phyloP scores from a whole-genome alignment of 768 basidiomycete genomes.

The Plicaturopsis crispa region DNA sequence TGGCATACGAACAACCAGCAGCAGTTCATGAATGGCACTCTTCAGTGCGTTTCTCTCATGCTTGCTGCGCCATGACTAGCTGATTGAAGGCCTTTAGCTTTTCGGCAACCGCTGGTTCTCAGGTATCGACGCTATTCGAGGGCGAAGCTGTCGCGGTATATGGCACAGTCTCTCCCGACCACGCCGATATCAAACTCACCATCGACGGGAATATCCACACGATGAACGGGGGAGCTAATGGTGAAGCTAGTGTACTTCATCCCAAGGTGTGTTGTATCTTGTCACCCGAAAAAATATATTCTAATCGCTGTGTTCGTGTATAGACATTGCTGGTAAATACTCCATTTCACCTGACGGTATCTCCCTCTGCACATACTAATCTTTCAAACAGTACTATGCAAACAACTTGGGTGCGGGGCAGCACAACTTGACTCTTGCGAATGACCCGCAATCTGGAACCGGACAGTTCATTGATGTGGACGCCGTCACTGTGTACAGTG shows the following conservation, averaged over 20 bases:
- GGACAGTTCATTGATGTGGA: conserved; percentile 39
- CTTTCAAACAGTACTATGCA: conserved; percentile 29
- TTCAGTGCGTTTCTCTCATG: conserved; percentile 29
- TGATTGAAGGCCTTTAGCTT: conserved; percentile 22
- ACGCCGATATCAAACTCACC: conserved; percentile 36
- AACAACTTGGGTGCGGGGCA: conserved; percentile 27
- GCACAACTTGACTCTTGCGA: conserved; percentile 32
- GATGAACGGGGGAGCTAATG: conserved; percentile 29
- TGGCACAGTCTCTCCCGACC: conserved; percentile 45
- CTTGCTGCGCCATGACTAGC: too few species aligned
- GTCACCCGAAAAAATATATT: too few species aligned
- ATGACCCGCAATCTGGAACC: conserved; percentile 20
- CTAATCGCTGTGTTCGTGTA: background rate
- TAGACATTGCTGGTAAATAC: conserved; percentile 17
- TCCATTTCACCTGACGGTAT: background rate
- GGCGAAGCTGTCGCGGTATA: conserved; percentile 50
- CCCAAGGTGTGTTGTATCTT: conserved; percentile 16
- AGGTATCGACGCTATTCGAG: conserved; percentile 34
- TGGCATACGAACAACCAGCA: conserved; percentile 27
- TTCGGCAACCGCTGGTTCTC: conserved; percentile 29
- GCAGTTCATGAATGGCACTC: conserved; percentile 27
- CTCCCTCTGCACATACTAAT: too few species aligned
- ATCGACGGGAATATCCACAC: conserved; percentile 30
- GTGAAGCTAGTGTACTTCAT: conserved; percentile 24
- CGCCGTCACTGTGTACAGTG: conserved; percentile 29